Percentiles rank a stretch among this genome's conserved stretches.
Evolutionary conservation across 2,329 filamentous ascomycete species (phyloP).

Genomic region (Aureobasidium sp.): DNA sequence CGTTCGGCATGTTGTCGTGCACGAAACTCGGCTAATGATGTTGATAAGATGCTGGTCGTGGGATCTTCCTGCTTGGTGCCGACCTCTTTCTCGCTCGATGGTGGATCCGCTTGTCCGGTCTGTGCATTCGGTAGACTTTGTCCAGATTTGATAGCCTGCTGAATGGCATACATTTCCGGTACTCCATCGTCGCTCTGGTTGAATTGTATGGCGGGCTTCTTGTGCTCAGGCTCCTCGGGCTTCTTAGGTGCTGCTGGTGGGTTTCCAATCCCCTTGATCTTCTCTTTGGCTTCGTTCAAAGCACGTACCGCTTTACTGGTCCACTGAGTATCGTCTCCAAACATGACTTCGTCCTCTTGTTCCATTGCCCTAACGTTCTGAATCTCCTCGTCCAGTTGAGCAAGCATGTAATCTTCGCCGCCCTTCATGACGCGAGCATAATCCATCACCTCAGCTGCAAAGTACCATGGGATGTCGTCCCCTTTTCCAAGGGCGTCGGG

Average conservation of each 20-base stretch:
- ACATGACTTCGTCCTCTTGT: constrained; percentile 82
- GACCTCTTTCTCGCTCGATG: neutral
- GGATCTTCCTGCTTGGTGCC: neutral
- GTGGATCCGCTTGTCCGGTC: neutral
- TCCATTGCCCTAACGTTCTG: constrained; percentile 66
- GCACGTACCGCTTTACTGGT: constrained; percentile 71
- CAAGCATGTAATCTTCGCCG: constrained; percentile 75
- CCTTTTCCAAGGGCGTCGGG: constrained; percentile 59
- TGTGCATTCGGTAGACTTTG: constrained; percentile 21
- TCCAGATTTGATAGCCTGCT: constrained; percentile 39
- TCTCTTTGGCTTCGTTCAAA: constrained; percentile 69
- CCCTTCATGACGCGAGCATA: constrained; percentile 96
- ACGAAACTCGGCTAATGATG: constrained; percentile 38
- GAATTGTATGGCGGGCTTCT: constrained; percentile 42
- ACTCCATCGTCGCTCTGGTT: constrained; percentile 37
- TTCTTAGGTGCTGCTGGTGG: constrained; percentile 48
- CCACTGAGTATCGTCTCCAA: constrained; percentile 90
- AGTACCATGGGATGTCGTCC: constrained; percentile 88
- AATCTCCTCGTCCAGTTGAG: constrained; percentile 74
- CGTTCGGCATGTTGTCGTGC: constrained; percentile 33
- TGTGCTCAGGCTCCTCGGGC: constrained; percentile 36
- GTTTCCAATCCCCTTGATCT: constrained; percentile 58
- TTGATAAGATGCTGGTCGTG: constrained; percentile 26
- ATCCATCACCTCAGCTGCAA: constrained; percentile 86
- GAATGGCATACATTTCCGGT: constrained; percentile 44